These are phyloP conservation scores for Inga laurina DNA, from an alignment of 306 rosid genomes.

Conservation along the genomic window DNA sequence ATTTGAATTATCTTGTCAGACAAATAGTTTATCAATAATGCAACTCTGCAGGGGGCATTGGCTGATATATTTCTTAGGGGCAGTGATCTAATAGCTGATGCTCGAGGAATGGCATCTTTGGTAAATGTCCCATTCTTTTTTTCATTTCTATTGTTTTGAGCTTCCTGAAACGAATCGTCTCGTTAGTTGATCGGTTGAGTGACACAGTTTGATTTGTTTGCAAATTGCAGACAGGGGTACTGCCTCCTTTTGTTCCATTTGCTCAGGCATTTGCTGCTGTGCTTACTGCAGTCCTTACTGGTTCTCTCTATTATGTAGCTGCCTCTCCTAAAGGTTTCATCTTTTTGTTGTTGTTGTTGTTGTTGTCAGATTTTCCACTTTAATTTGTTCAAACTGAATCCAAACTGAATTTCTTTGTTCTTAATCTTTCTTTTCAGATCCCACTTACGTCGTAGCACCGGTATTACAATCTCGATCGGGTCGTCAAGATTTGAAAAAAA, in stretches of 20 bases:
- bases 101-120: slow-evolving; percentile 92
- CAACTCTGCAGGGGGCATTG: slow-evolving; percentile 72
- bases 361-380: background rate
- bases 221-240: slow-evolving; percentile 71
- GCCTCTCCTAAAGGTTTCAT: slow-evolving; percentile 92
- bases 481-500: slow-evolving; percentile 79
- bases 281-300: slow-evolving; percentile 85
- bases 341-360: background rate
- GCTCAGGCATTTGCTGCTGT: slow-evolving; percentile 98
- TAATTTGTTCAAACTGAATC: background rate
- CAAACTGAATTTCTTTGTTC: slow-evolving; percentile 12
- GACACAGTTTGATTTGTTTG: slow-evolving; percentile 26
- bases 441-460: slow-evolving; percentile 88
- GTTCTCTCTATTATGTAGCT: slow-evolving; percentile 89
- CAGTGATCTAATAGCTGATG: slow-evolving; percentile 72
- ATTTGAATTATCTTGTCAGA: slow-evolving; percentile 5
- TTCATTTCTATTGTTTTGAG: background rate
- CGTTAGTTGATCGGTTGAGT: background rate
- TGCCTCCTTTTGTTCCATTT: slow-evolving; percentile 94
- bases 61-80: slow-evolving; percentile 87
- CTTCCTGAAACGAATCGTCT: slow-evolving; percentile 4
- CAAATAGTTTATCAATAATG: slow-evolving; percentile 4
- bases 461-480: slow-evolving; percentile 81
- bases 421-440: slow-evolving; percentile 59
- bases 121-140: slow-evolving; percentile 40